Base-by-base conservation (phyloP, 148 eudicot species). In the Vaccinium macrocarpon region DNA sequence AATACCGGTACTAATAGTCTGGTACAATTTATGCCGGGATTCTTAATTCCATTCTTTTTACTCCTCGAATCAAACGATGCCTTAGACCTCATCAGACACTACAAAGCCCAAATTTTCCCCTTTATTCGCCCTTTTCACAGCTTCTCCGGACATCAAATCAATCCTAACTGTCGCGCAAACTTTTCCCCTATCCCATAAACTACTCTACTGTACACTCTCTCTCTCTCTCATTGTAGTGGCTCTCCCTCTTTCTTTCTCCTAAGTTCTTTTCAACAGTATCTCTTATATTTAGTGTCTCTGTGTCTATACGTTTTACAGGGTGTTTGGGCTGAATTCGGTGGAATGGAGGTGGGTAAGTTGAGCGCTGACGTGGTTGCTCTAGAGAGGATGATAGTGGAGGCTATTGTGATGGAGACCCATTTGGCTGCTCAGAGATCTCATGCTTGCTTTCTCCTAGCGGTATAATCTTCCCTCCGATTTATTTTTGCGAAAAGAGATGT, bases 351-450 rank as follows among this genome's bases (percentile, higher is more conserved):
- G 84, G 87, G 79, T 55, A 82, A 64, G 50, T 66, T 86, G 82
- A 88, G 85, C 53, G 88, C 86, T 83, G 89, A 89, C 35, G 82
- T 83, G 85, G 83, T 49, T 42, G 82, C 76, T 80, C 38, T 87
- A 81, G 86, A 81, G 71, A 85, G 38, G 62, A 73, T 73, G 48
- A 64, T 84, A 85, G 83, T 89, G 84, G 87, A 93, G 78, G 84
- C 76, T 85, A 83, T 88, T 78, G 78, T 88, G 77, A 52, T 84
- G 18, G 87, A 88, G 10, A 82, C 95, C 61, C 84, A 91, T 84
- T 86, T 92, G 86, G 84, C 92, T 82, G 90, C 92, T 87, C 91
- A 91, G 74, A 92, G 89, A 82, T 85, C 94, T 84, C 87, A 91
- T 73, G 81, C 89, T 87, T 88, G 81, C 84, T 82, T 93, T 84